Percentiles rank a stretch among this genome's conserved stretches.
Evolutionary conservation across 2,329 filamentous ascomycete species (phyloP).

Genomic region (Cadophora gregata): DNA sequence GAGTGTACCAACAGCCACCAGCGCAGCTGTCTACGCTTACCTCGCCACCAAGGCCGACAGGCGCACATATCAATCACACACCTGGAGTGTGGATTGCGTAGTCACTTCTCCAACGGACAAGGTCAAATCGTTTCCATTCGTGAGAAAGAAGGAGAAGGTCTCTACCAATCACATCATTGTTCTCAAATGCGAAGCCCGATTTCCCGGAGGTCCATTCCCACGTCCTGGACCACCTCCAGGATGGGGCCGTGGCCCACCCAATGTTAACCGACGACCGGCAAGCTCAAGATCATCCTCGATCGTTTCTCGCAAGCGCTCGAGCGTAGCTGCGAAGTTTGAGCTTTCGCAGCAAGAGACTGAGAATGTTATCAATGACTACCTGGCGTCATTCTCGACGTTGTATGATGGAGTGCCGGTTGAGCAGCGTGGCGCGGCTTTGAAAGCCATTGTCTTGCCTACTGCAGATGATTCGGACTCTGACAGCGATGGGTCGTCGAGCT

Average conservation of each 20-base stretch:
- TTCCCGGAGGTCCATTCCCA: neutral
- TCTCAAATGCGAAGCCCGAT: neutral
- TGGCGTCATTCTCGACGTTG: slow-evolving; percentile 31
- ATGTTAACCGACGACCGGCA: neutral
- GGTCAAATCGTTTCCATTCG: neutral
- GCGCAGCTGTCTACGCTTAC: slow-evolving; percentile 18
- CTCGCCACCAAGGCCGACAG: slow-evolving; percentile 4
- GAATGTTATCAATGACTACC: slow-evolving; percentile 32
- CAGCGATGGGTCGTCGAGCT: slow-evolving; percentile 25
- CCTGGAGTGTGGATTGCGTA: slow-evolving; percentile 14
- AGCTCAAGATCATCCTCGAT: slow-evolving; percentile 4
- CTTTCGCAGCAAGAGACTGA: slow-evolving; percentile 32
- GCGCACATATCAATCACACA: neutral
- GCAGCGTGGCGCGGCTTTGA: slow-evolving; percentile 25
- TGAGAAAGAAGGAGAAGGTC: neutral
- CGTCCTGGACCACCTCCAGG: slow-evolving; percentile 6
- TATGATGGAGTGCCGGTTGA: slow-evolving; percentile 29
- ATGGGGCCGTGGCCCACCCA: neutral
- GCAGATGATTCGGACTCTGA: slow-evolving; percentile 25
- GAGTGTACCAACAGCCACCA: slow-evolving; percentile 5
- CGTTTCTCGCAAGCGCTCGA: neutral
- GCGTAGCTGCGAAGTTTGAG: slow-evolving; percentile 17
- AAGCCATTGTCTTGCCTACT: slow-evolving; percentile 19
- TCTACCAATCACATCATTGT: slow-evolving; percentile 4
- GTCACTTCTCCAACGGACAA: neutral